Evolutionary conservation across 1,284 basidiomycete species (phyloP), one percentile per base, ranked within the genome.

Genomic region (Agaricales sp.): DNA sequence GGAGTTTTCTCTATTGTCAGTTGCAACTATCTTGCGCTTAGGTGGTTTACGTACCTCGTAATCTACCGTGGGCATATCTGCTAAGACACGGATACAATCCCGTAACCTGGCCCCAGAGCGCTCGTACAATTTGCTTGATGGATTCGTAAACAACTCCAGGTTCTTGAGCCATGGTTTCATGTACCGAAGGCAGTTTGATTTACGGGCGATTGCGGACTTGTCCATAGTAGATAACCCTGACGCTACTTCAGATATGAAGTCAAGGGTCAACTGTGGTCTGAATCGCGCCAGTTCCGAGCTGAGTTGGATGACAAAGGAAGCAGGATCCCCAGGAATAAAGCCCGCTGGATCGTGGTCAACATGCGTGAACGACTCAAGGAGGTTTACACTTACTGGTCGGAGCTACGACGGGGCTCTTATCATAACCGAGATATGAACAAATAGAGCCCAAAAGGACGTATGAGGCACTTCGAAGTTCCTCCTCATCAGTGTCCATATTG

Each of bases 101-200:
- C 87, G 76, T 18, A 93, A 65, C 54, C 80, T 74, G 3, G 81
- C 77, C 3, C 80, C 82, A 1, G 85, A 84, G 37, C 77, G 72
- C 51, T 90, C 87, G 53, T 76, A 87, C 19, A 80, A 62, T 21
- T 68, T 63, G 54, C 74, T 75, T 1, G 79, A 77, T 1, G 89
- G 83, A 56, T 84, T 82, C 35, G 79, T 77, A 57, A 88, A 92
- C 18, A 69, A 61, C 1, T 78, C 70, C 2, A 95, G 68, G 58
- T 93, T 92, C 61, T 75, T 80, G 44, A 94, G 74, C 92, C 92
- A 95, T 2, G 92, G 89, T 43, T 75, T 77, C 68, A 93, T 74
- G 59, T 92, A 92, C 52, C 85, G 79, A 16, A 92, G 63, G 57
- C 82, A 90, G 48, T 76, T 77, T 22, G 75, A 65, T 18, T 61